Base-by-base conservation (phyloP, 345 rosid genomes). In the Linum tenue region DNA sequence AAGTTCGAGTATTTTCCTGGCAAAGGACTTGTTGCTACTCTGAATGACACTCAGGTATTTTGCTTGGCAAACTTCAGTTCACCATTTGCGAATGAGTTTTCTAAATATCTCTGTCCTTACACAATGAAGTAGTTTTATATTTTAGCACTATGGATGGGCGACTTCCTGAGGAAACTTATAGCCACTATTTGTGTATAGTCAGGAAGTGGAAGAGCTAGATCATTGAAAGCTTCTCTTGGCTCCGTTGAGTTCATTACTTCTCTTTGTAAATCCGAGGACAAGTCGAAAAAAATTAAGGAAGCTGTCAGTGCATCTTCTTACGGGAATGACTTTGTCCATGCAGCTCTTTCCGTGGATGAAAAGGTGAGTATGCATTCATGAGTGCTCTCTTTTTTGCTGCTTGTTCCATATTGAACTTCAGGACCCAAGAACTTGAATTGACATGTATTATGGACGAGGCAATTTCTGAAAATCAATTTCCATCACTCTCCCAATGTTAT, bases 1-100 rank as follows among this genome's bases (percentile, higher is more conserved):
- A 86, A 83, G 75, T 94, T 86, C 72, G 97, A 94, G 69, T 94
- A 83, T 69, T 88, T 88, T 77, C 99, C 99, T 58, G 99, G 99
- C 15, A 81, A 81, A 81, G 99, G 99, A 73, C 99, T 94, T 69
- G 77, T 72, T 58, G 99, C 99, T 31, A 90, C 96, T 68, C 81
- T 94, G 56, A 88, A 78, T 63, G 81, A 84, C 73, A 69, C 64
- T 56, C 75, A 92, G 97, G 94, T 87, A 87, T 55, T 64, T 55
- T 58, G 12, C 64, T 57, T 57, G 16, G 2, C 39, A 66, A 64
- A 57, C 7, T 17, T 15, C 60, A 22, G 36, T 22, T 48, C 43
- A 59, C 7, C 10, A 39, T 59, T 31, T 39, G 9, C 39, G 5
- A 35, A 58, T 5, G 37, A 9, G 31, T 22, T 22, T 58, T 58